These are phyloP conservation scores for Chalciporus sphaerocephalus DNA, from an alignment of 768 basidiomycete species.

Conservation along the genomic window DNA sequence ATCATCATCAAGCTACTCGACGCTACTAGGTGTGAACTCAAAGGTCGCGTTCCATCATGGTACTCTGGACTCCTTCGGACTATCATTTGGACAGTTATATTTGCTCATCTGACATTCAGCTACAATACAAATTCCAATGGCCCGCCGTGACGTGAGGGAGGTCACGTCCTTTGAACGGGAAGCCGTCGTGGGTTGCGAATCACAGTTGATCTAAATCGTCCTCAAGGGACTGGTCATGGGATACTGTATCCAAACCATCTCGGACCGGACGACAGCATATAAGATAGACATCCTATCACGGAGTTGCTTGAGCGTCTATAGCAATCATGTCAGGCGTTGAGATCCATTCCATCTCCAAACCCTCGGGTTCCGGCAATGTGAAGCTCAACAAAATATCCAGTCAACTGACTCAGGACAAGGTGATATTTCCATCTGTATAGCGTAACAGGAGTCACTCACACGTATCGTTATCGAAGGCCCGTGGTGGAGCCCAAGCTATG, in stretches of 20 bases:
- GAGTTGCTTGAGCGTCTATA: neutral
- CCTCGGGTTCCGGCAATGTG: constrained; percentile 31
- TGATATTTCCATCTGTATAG: constrained; percentile 22
- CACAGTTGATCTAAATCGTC: constrained; percentile 7
- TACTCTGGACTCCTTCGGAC: too few relatives aligned
- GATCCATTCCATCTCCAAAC: constrained; percentile 34
- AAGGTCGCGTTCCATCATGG: too few relatives aligned
- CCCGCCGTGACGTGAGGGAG: neutral
- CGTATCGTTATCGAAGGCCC: constrained; percentile 37
- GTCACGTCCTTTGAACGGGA: constrained; percentile 5
- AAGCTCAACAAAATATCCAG: constrained; percentile 73
- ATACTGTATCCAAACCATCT: neutral
- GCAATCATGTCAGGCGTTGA: constrained; percentile 54
- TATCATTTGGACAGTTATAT: too few relatives aligned
- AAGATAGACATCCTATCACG: constrained; percentile 9
- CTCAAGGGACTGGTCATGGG: constrained; percentile 16
- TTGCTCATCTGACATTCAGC: too few relatives aligned
- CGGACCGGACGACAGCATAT: constrained; percentile 13
- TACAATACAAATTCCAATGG: too few relatives aligned
- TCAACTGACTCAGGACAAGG: constrained; percentile 76
- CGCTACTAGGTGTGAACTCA: too few relatives aligned
- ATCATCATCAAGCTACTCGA: too few relatives aligned
- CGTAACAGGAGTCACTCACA: neutral
- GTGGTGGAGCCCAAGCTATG: constrained; percentile 84
- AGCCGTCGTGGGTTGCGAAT: constrained; percentile 10